Base-by-base conservation (phyloP, 805 yeast species). In the Komagataella populi region DNA sequence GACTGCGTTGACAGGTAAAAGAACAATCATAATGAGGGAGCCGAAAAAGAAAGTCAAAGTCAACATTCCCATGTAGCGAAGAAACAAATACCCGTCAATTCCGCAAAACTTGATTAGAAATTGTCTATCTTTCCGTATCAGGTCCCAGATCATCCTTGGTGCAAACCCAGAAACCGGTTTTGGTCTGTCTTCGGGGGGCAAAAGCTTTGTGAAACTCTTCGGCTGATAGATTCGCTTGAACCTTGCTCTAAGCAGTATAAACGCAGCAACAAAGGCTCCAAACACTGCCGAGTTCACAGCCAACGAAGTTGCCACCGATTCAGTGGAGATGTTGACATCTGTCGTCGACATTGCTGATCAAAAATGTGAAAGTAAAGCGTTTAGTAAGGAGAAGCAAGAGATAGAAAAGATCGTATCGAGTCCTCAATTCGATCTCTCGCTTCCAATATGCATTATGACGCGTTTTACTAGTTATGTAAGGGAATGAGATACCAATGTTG, bases 11-110 rank as follows among this genome's bases (percentile, higher is more conserved):
- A 91, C 73, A 0, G 98, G 93, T n/a, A 93, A 72, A 51, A 91
- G 69, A 49, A 91, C 74, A 6, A 84, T 81, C 73, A 77, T 80
- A 6, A 80, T 69, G 30, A 45, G 23, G 14, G 16, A 12, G 14
- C 47, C 47, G 8, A 45, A 45, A 18, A 17, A 45, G 23, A 45
- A 45, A 12, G 47, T 20, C 39, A 30, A 6, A 30, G 39, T 30
- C 24, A 80, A 58, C 51, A 79, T 64, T 4, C 87, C 85, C 55
- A 87, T 69, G 62, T 85, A 93, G 56, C 99, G 74, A 55, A 89
- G 68, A 64, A 90, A 91, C 62, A 93, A 83, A 69, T 87, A 91
- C 4, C 96, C 97, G 63, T 91, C 98, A n/a, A 91, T 63, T 16
- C 97, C 98, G 18, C 93, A 84, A 60, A 91, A 95, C 56, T 83